A percentile compares a stretch with the other conserved stretches of the same genome.
phyloP scores from a whole-genome alignment of 305 asterid genomes.

The Solanum chacoense region DNA sequence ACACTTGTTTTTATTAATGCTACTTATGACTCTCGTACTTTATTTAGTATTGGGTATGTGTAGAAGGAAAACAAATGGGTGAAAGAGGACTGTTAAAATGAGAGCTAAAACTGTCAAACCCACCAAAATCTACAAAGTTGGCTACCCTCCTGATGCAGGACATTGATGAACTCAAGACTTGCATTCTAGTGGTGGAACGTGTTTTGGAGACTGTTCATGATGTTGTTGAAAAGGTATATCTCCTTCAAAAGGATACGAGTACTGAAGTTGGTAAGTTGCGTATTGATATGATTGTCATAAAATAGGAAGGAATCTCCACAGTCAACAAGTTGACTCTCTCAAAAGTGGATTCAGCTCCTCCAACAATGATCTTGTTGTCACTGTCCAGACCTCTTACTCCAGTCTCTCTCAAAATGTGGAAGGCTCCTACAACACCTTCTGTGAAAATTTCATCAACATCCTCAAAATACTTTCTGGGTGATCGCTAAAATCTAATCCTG shows the following conservation, averaged over 20 bases:
- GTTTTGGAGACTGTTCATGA: neutral
- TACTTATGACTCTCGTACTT: neutral
- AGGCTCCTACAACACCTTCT: neutral
- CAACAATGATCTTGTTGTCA: neutral
- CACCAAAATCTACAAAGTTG: neutral
- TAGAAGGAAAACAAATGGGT: neutral
- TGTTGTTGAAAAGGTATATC: neutral
- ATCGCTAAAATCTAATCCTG: neutral
- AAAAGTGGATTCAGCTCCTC: neutral
- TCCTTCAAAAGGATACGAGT: neutral
- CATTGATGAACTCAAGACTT: neutral
- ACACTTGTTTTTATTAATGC: too few relatives aligned
- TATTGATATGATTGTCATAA: neutral
- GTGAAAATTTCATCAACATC: neutral
- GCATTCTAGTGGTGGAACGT: neutral
- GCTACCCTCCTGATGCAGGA: neutral
- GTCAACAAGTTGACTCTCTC: neutral
- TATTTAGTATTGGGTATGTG: neutral
- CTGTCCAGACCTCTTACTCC: neutral
- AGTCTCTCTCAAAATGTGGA: neutral
- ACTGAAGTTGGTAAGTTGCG: neutral
- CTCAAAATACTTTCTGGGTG: neutral
- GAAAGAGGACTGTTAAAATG: too few relatives aligned
- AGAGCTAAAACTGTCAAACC: neutral
- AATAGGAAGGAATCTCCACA: neutral